Evolutionary conservation across 345 rosid species (phyloP).

Genomic region (Hypericum perforatum): DNA sequence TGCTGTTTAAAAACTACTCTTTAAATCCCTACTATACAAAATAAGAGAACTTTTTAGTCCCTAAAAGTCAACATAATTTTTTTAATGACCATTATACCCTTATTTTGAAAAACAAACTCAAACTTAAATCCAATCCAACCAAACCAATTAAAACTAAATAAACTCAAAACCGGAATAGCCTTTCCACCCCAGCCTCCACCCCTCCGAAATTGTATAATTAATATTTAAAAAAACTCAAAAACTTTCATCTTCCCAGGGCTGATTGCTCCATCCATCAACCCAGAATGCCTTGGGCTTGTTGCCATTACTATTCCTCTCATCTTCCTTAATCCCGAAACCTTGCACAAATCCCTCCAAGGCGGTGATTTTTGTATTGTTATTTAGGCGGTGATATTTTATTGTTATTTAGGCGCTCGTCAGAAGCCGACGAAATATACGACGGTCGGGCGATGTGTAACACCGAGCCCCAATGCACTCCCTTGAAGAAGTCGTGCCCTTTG

Average conservation of each 20-base stretch:
- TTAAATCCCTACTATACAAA: too few species aligned
- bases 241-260: conserved; percentile 7
- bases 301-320: not conserved
- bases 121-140: too few species aligned
- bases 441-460: conserved; percentile 45
- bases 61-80: too few species aligned
- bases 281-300: conserved; percentile 3
- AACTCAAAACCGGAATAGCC: too few species aligned
- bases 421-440: conserved; percentile 52
- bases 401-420: conserved; percentile 8
- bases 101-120: too few species aligned
- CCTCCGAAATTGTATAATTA: too few species aligned
- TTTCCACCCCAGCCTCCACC: too few species aligned
- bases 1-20: too few species aligned
- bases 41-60: too few species aligned
- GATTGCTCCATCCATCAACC: conserved; percentile 14
- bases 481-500: conserved; percentile 62
- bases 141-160: too few species aligned
- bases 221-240: conserved; percentile 27
- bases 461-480: conserved; percentile 49
- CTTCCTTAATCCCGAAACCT: conserved; percentile 18
- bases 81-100: too few species aligned
- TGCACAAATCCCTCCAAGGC: conserved; percentile 65
- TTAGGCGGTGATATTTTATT: too few species aligned
- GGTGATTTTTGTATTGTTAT: conserved; percentile 5